Base-by-base conservation (phyloP, 345 rosid species). In the Aquilaria sinensis region DNA sequence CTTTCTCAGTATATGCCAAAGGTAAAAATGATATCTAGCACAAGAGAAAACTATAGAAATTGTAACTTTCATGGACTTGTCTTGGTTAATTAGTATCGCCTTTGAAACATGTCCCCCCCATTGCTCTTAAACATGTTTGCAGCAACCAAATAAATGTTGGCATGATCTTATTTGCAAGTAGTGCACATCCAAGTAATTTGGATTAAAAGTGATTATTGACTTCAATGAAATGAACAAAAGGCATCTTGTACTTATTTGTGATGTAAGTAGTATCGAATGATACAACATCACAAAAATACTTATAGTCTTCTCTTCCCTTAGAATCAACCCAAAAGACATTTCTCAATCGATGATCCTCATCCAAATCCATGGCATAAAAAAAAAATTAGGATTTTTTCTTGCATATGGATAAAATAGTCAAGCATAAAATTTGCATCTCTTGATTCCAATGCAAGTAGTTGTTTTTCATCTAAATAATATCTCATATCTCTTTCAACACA, bases 151-250 rank as follows among this genome's bases (percentile, higher is more conserved):
- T 32, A 41, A 58, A 33, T 7, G 62, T 15, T 6, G 47, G 15
- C 15, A 33, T 13, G 8, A 31, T 58, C 62, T 10, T 13, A 12
- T 58, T 50, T 5, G 43, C 62, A 12, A 58, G 13, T 4, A 47
- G 56, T 6, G 46, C 46, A 53, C 67, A 63, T 14, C 43, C 58
- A n/a, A 53, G 48, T 9, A 63, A 11, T 9, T 43, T 53, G 9
- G 55, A 54, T 12, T 63, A 41, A 7, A 53, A 33, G 51, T 63
- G 67, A 53, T 63, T 37, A 45, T 63, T 63, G 1, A 53, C 50
- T 8, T 51, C 58, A 15, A 63, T 10, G 11, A 52, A 32, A 13
- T 32, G 57, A 10, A 10, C 31, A 15, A 52, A 53, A 3, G 58
- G 58, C 15, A 63, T 63, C 4, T 12, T 31, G 23, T 51, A 63